phyloP scores from a whole-genome alignment of 2,329 filamentous ascomycete genomes.

The Trichoderma sp. region DNA sequence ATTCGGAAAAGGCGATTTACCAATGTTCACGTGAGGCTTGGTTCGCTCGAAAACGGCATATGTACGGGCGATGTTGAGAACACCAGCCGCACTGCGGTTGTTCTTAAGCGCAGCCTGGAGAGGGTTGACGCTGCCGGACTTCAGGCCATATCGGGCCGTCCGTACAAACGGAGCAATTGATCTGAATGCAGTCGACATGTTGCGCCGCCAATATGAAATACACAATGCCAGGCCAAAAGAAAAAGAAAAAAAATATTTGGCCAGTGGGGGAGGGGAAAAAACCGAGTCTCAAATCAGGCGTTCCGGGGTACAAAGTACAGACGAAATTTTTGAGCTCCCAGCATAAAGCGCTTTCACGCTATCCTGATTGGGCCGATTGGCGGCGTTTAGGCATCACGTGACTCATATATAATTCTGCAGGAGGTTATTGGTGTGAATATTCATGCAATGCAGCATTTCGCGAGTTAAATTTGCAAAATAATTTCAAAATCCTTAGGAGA shows the following conservation, averaged over 20 bases:
- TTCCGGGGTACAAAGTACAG: constrained; percentile 29
- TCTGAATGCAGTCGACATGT: constrained; percentile 80
- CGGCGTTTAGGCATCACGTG: constrained; percentile 18
- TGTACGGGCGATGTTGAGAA: constrained; percentile 65
- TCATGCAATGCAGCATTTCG: background rate
- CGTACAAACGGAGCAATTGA: constrained; percentile 77
- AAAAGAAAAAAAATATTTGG: constrained; percentile 28
- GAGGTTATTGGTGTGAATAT: background rate
- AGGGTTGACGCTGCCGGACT: constrained; percentile 70
- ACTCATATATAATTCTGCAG: background rate
- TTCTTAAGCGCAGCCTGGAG: constrained; percentile 69
- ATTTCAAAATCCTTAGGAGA: background rate
- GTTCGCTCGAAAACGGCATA: constrained; percentile 78
- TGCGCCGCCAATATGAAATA: constrained; percentile 41
- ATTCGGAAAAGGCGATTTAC: constrained; percentile 50
- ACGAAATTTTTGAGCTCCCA: constrained; percentile 43
- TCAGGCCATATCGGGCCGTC: constrained; percentile 74
- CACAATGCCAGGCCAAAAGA: constrained; percentile 33
- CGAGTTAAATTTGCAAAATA: background rate
- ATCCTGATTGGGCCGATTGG: background rate
- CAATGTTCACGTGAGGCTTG: constrained; percentile 99
- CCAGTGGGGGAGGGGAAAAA: constrained; percentile 27
- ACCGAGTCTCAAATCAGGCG: constrained; percentile 28
- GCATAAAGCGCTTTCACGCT: constrained; percentile 20
- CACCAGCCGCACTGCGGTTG: constrained; percentile 60